Conservation (phyloP, 2,329 filamentous ascomycete genomes). For the Biscogniauxia sp. region DNA sequence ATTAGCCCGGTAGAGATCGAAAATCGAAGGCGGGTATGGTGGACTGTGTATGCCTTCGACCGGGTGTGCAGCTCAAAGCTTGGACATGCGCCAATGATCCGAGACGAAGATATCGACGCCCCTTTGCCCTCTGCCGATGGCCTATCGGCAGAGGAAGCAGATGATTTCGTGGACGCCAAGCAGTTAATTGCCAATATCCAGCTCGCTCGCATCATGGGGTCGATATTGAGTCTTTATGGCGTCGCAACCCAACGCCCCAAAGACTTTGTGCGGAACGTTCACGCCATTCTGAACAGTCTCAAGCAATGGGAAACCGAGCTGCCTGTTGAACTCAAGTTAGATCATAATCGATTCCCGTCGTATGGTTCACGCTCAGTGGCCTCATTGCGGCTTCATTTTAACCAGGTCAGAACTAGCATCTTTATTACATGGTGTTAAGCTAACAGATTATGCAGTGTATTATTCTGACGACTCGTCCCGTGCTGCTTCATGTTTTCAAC, state of each 20-base stretch:
- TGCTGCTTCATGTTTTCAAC: constrained; percentile 19
- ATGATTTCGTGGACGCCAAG: constrained; percentile 18
- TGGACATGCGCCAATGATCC: constrained; percentile 41
- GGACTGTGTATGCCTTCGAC: constrained; percentile 34
- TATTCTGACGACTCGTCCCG: constrained; percentile 20
- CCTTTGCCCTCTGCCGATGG: constrained; percentile 31
- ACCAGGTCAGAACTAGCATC: constrained; percentile 12
- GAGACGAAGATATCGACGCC: constrained; percentile 41
- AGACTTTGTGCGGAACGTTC: constrained; percentile 20
- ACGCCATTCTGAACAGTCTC: constrained; percentile 33
- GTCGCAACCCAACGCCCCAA: constrained; percentile 1
- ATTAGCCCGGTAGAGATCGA: constrained; percentile 28
- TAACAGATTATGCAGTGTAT: constrained; percentile 9
- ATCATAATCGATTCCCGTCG: constrained; percentile 15
- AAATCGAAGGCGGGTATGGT: constrained; percentile 34
- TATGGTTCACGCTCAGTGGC: constrained; percentile 18
- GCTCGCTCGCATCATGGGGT: constrained; percentile 29
- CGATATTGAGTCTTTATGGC: constrained; percentile 17
- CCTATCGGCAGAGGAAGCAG: constrained; percentile 11
- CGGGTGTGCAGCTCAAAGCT: constrained; percentile 43
- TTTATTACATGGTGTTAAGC: not conserved
- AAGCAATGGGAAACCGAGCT: constrained; percentile 37
- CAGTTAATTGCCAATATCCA: constrained; percentile 30
- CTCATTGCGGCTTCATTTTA: constrained; percentile 20
- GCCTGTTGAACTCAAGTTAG: constrained; percentile 32